These are phyloP conservation scores for Penicillium fimorum DNA, from an alignment of 495 filamentous ascomycete genomes.

Conservation along the genomic window DNA sequence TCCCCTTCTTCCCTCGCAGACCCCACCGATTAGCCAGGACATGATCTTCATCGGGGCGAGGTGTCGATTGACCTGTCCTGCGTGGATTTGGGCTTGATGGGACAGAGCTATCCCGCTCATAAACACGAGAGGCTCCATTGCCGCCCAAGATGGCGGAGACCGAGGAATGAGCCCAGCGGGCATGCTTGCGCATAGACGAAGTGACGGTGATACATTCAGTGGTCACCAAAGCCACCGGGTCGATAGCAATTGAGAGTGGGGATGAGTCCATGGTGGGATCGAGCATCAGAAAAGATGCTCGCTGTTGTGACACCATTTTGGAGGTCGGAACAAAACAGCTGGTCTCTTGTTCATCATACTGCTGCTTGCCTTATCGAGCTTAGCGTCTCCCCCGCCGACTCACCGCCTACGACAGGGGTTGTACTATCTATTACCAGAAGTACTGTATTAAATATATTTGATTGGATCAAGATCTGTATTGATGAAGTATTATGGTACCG, in stretches of 20 bases:
- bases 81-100: slow-evolving; percentile 42
- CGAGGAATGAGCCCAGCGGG: slow-evolving; percentile 92
- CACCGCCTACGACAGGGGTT: slow-evolving; percentile 33
- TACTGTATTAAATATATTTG: background rate
- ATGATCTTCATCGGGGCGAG: slow-evolving; percentile 47
- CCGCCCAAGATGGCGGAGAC: slow-evolving; percentile 94
- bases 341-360: slow-evolving; percentile 27
- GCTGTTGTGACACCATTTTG: slow-evolving; percentile 22
- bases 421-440: background rate
- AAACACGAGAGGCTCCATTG: slow-evolving; percentile 54
- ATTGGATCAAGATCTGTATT: slow-evolving; percentile 1
- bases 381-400: slow-evolving; percentile 27
- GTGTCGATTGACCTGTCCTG: slow-evolving; percentile 24
- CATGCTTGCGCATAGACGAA: slow-evolving; percentile 96
- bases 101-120: slow-evolving; percentile 42
- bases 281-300: slow-evolving; percentile 30
- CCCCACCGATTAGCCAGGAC: slow-evolving; percentile 73
- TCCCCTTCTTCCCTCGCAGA: slow-evolving; percentile 91
- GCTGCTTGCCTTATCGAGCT: slow-evolving; percentile 26
- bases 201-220: slow-evolving; percentile 99
- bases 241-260: slow-evolving; percentile 72
- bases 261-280: slow-evolving; percentile 32
- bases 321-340: slow-evolving; percentile 29
- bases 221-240: slow-evolving; percentile 91
- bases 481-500: background rate